Base-by-base conservation (phyloP, 345 rosid genomes). In the Sisymbrium altissimum region DNA sequence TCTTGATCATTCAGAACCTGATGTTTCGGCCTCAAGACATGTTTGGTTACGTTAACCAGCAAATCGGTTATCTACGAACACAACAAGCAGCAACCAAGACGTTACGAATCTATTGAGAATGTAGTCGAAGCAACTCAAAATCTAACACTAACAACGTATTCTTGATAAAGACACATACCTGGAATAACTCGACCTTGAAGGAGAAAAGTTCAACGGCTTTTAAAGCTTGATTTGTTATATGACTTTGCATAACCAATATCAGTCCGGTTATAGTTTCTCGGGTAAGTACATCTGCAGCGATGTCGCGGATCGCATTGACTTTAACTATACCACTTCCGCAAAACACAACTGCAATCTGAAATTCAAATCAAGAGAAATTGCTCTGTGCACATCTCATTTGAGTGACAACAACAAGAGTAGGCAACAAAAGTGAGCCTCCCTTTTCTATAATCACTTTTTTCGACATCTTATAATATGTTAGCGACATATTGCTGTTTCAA, bases 121-220 rank as follows among this genome's bases (percentile, higher is more conserved):
- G 6, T 38, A 71, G 59, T 25, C 13, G 3, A 59, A 59, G 10
- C 39, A 60, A 60, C 49, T 27, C 17, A 63, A 27, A 18, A 23
- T 27, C n/a, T 32, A 32, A 27, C 29, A 27, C 4, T 44, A 39
- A 62, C 13, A 18, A n/a, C 6, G 18, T 18, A 13, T 7, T 32
- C 36, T 6, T 9, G 15, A 56, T 68, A 27, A 68, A 11, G 10
- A 19, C 3, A 63, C 1, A 4, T 72, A 93, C 98, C 93, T 86
- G 89, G 76, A 94, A 94, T 66, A 88, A 74, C 84, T 94, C 97
- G 49, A 94, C 94, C 68, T 88, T 91, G 55, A 91, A 91, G 0
- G 84, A 44, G 82, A 89, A 87, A 58, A 83, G 81, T 59, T 89
- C 92, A 53, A 84, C 36, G 54, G 96, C 89, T 77, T 87, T 87